Evolutionary conservation across 169 alveolate species (phyloP), one percentile per base, ranked within the genome.

Genomic region (Plasmodium yoelii): DNA sequence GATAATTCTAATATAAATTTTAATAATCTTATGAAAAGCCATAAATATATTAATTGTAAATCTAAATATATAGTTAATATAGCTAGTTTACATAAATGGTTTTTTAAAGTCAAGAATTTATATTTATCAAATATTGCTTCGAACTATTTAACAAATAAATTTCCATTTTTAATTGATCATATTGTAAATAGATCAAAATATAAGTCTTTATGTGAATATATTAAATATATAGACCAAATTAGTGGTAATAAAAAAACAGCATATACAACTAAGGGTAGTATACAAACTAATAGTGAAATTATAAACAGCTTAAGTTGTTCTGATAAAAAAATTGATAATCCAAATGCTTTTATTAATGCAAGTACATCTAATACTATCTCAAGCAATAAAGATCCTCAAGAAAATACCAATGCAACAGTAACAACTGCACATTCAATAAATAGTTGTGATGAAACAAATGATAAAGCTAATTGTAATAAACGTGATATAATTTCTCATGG

Each of bases 41-140:
- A 67, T 82, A 82, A 82, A 67, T 82, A 39, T 82, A 60, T 82
- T 13, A 82, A 82, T 82, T 55, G 44, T 39, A 82, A 56, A 67
- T 46, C 19, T 61, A 59, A 57, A 44, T 82, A 67, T 67, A 24
- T 55, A 28, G 90, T 82, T 53, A 67, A 70, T 82, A 53, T 34
- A 15, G 82, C 39, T 3, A 82, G 90, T 56, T 53, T 49, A 2
- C 82, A 82, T 28, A 53, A 24, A 15, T 82, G 90, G 90, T 44
- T 82, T 59, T 82, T 55, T 70, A 82, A 82, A 65, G 18, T 82
- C 24, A 82, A 67, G 60, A 34, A 82, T 47, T 47, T 82, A 56
- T 82, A 39, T 55, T 28, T 82, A 7, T 53, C 90, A 3, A 70
- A 82, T 42, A 82, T 82, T 67, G 68, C 84, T 13, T 55, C 68